Conservation (phyloP, 768 basidiomycete species). For the Mycena galopus region DNA sequence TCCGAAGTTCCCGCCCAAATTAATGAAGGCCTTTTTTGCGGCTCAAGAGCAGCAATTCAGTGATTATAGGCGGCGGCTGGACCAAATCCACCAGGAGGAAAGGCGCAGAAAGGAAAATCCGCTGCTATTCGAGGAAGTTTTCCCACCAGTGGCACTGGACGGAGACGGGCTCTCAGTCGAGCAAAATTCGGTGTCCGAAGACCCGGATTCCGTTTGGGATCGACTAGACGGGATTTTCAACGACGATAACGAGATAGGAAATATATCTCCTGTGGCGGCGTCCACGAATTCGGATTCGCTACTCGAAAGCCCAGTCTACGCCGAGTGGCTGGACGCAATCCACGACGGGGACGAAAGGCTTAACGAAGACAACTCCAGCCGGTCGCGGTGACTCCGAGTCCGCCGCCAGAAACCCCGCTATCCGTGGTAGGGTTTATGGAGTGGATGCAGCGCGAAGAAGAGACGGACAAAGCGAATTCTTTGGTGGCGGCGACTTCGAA, state of each 20-base stretch:
- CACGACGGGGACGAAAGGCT: background rate
- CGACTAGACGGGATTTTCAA: background rate
- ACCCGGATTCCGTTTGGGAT: background rate
- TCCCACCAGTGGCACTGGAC: background rate
- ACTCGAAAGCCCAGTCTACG: background rate
- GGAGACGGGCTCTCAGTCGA: background rate
- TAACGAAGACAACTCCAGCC: background rate
- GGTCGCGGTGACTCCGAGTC: background rate
- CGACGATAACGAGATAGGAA: background rate
- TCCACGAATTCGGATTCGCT: background rate
- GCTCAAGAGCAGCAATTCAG: constrained; percentile 5
- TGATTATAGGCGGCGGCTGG: background rate
- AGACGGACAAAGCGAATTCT: background rate
- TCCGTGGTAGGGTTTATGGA: background rate
- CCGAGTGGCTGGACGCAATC: background rate
- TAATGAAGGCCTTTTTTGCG: background rate
- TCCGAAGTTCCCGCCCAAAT: background rate
- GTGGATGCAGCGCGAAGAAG: background rate
- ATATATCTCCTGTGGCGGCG: background rate
- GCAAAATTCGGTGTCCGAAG: background rate
- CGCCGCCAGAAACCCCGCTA: background rate
- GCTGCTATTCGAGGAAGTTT: background rate
- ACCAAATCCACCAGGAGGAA: constrained; percentile 3
- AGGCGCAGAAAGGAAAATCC: background rate
- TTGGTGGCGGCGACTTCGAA: background rate